Evolutionary conservation across 2,329 filamentous ascomycete species (phyloP), one percentile per base, ranked within the genome.

Genomic region (Aspergillus hortae): DNA sequence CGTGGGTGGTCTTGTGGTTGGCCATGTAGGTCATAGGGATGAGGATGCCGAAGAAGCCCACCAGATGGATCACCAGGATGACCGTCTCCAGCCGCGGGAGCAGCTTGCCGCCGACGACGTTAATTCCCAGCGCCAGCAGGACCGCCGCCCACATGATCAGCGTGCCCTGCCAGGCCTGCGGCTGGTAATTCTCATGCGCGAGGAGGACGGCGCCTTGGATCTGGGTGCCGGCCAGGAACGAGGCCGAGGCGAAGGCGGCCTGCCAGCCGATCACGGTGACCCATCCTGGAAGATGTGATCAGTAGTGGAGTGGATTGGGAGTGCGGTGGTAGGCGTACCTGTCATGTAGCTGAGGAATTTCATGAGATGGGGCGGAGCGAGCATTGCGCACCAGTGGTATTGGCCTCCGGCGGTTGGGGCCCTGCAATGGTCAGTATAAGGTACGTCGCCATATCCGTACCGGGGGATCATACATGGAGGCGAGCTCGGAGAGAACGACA

Each of bases 31-130:
- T 68, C 4, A 80, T 61, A 0, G 75, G 70, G 21, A 80, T 75
- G 10, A 82, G 62, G 49, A 80, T 76, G 0, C 73, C 78, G 50
- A 81, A 77, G 60, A 81, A 77, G 4, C 79, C 79, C 11, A 77
- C 60, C 14, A 81, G 65, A 51, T 82, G 79, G 4, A 81, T 58
- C 19, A 79, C 69, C 7, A 80, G 63, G 19, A 79, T 69, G 12
- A 77, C 56, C 1, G 75, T 74, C 60, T 83, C 80, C 41, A 80
- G 65, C 12, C 72, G 64, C 1, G 78, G 77, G 3, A 81, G 63
- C 1, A 73, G 55, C 36, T 67, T 69, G 2, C 72, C 73, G 4
- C 72, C 67, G 11, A 74, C 63, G 1, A 71, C 71, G 55, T 81
- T 81, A 53, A 78, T 69, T 19, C 64, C 59, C 4, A 74, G 56